Conservation (phyloP, 352 stramenopile species). For the Albugo candida region DNA sequence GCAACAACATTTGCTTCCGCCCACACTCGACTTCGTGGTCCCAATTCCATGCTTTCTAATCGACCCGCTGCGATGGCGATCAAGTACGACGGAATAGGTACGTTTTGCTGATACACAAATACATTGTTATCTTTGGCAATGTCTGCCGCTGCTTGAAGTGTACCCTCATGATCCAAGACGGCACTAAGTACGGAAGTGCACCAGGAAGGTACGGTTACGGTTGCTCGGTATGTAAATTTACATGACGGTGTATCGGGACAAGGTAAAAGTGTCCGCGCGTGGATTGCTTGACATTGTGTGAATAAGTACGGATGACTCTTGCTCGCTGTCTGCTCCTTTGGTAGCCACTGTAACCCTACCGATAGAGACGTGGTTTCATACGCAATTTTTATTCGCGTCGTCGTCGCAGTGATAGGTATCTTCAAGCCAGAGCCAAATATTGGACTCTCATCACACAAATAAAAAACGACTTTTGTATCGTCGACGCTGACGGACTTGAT, state of each 20-base stretch:
- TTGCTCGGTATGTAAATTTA: constrained; percentile 91
- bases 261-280: constrained; percentile 88
- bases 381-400: constrained; percentile 42
- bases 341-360: constrained; percentile 81
- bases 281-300: constrained; percentile 89
- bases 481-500: constrained; percentile 41
- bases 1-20: constrained; percentile 86
- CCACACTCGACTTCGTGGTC: constrained; percentile 81
- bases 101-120: constrained; percentile 72
- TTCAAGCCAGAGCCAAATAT: constrained; percentile 52
- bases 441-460: constrained; percentile 8
- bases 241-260: constrained; percentile 85
- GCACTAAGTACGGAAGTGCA: constrained; percentile 88
- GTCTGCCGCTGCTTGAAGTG: constrained; percentile 3
- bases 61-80: constrained; percentile 86
- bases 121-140: constrained; percentile 11
- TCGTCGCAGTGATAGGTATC: constrained; percentile 20
- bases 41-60: constrained; percentile 78
- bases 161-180: constrained; percentile 8
- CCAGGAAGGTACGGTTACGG: constrained; percentile 79
- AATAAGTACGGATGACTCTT: constrained; percentile 91
- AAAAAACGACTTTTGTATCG: constrained; percentile 17
- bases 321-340: constrained; percentile 83
- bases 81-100: constrained; percentile 93
- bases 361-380: constrained; percentile 59